These are phyloP conservation scores for Tirmania nivea DNA, from an alignment of 495 filamentous ascomycete species.

Conservation along the genomic window DNA sequence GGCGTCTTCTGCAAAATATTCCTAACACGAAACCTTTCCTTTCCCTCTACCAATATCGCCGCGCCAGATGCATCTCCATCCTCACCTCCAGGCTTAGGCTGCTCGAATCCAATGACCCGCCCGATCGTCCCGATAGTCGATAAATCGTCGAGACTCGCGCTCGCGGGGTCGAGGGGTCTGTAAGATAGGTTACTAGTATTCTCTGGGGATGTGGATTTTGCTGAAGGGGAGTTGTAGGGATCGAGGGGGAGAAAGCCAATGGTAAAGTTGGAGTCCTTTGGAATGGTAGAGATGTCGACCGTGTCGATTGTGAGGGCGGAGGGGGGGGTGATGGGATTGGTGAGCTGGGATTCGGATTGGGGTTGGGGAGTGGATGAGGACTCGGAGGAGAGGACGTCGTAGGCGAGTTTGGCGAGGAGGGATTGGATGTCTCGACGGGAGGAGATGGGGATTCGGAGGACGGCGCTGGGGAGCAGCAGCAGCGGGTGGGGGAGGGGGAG, in stretches of 20 bases:
- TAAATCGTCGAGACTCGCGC: constrained; percentile 40
- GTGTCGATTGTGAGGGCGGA: constrained; percentile 8
- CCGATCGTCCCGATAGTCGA: constrained; percentile 43
- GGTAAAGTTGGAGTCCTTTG: neutral
- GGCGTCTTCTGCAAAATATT: constrained; percentile 55
- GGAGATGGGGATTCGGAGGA: constrained; percentile 39
- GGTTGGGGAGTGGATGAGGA: neutral
- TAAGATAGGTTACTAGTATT: no score
- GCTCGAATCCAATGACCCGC: constrained; percentile 44
- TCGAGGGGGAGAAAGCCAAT: neutral
- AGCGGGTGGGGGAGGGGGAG: constrained; percentile 42
- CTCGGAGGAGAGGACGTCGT: neutral
- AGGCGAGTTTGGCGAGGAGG: constrained; percentile 32
- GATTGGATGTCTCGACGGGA: constrained; percentile 47
- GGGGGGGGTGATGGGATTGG: constrained; percentile 5
- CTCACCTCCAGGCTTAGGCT: neutral
- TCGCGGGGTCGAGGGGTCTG: constrained; percentile 31
- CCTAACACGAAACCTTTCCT: constrained; percentile 52
- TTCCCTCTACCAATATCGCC: constrained; percentile 64
- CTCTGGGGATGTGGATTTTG: no score
- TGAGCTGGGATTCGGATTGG: no score
- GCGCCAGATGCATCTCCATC: constrained; percentile 1
- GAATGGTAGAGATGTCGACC: no score
- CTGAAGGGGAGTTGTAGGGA: neutral
- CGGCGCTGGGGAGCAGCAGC: constrained; percentile 45